phyloP scores from a whole-genome alignment of 1,284 basidiomycete genomes.

The Melampsora larici-populina region DNA sequence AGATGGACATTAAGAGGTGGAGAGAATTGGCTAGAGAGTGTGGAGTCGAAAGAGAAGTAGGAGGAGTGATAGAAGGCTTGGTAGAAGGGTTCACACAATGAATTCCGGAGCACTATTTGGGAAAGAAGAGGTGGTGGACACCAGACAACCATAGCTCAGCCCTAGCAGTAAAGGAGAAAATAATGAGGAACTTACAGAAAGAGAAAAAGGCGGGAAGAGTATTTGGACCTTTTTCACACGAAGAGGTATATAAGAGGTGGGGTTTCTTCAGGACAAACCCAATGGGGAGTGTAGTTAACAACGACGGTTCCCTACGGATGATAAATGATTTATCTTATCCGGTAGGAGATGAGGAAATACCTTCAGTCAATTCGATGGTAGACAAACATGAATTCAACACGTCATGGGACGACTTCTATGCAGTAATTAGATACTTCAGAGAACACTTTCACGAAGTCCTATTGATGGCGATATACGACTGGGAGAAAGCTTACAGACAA shows the following conservation, averaged over 20 bases:
- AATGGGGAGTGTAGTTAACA: background rate
- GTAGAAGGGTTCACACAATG: background rate
- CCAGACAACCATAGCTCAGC: too few species aligned
- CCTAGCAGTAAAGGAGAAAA: too few species aligned
- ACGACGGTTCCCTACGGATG: background rate
- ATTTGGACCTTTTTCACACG: constrained; percentile 3
- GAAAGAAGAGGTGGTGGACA: background rate
- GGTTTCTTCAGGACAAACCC: constrained; percentile 10
- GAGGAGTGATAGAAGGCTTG: background rate
- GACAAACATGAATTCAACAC: background rate
- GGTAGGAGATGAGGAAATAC: background rate
- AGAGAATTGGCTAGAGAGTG: background rate
- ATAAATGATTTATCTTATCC: too few species aligned
- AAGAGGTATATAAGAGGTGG: background rate
- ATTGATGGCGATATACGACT: too few species aligned
- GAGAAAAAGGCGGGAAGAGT: background rate
- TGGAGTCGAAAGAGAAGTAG: background rate
- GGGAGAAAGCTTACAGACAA: too few species aligned
- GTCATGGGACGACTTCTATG: too few species aligned
- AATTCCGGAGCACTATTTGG: background rate
- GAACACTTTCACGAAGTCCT: background rate
- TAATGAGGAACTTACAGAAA: too few species aligned
- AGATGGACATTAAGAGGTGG: constrained; percentile 1
- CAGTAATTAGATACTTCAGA: background rate
- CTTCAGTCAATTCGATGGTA: constrained; percentile 1